Evolutionary conservation across 352 stramenopile genomes (phyloP).

Genomic region (Pythium monospermum): DNA sequence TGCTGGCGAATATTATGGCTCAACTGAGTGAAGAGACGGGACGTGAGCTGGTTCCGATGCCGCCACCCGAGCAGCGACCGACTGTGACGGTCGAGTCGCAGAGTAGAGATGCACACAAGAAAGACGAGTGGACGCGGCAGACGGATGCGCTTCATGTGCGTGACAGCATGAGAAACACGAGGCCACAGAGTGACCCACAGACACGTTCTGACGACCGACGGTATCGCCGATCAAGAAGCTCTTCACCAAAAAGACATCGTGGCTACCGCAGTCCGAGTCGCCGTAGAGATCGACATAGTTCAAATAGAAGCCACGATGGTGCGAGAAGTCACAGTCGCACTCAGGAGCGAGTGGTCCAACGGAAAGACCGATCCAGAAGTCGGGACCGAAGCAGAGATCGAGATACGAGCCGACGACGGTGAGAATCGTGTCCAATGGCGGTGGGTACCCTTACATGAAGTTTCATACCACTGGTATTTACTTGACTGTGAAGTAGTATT

Average conservation of each 20-base stretch:
- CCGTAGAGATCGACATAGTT: slow-evolving; percentile 12
- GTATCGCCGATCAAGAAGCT: not conserved
- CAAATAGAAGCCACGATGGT: slow-evolving; percentile 13
- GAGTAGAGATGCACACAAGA: too few relatives aligned
- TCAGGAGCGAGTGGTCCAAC: not conserved
- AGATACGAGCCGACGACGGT: not conserved
- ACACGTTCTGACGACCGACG: too few relatives aligned
- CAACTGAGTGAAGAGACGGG: slow-evolving; percentile 38
- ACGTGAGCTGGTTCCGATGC: slow-evolving; percentile 22
- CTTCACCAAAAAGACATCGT: too few relatives aligned
- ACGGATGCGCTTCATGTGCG: slow-evolving; percentile 38
- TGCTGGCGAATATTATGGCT: slow-evolving; percentile 65
- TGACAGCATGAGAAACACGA: slow-evolving; percentile 26
- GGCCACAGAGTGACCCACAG: too few relatives aligned
- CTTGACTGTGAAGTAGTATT: too few relatives aligned
- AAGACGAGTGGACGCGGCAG: too few relatives aligned
- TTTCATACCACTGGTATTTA: too few relatives aligned
- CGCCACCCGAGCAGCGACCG: too few relatives aligned
- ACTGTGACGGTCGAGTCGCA: too few relatives aligned
- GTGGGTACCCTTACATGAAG: too few relatives aligned
- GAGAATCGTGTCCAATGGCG: slow-evolving; percentile 1
- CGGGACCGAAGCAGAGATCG: not conserved
- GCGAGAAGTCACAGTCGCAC: slow-evolving; percentile 14
- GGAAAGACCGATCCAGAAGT: not conserved
- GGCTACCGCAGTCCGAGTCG: not conserved